Percentiles rank a stretch among this genome's conserved stretches.
Conservation (phyloP, 192 early-diverging fungal genomes). For the Globomyces pollinis-pini region DNA sequence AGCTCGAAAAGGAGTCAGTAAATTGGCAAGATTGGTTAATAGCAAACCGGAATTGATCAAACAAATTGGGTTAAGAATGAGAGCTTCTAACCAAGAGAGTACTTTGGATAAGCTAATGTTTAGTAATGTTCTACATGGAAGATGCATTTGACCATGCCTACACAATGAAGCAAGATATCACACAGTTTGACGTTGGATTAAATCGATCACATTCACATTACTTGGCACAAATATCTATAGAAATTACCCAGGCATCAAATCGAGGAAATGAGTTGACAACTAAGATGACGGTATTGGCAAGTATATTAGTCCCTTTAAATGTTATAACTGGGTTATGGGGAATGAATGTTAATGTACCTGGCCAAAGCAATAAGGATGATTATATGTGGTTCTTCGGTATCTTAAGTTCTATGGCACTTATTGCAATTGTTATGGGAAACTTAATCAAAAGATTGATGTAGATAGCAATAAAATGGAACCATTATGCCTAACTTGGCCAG, state of each 20-base stretch:
- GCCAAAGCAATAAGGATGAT: slow-evolving; percentile 26
- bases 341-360: slow-evolving; percentile 44
- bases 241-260: not conserved
- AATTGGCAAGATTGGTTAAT: not conserved
- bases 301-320: not conserved
- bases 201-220: not conserved
- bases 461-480: too few relatives aligned
- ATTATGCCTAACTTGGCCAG: too few relatives aligned
- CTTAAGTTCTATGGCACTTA: not conserved
- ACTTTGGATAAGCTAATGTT: too few relatives aligned
- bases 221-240: not conserved
- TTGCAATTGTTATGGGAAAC: not conserved
- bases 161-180: not conserved
- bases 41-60: not conserved
- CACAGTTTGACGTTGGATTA: not conserved
- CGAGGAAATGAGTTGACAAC: not conserved
- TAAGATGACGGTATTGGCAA: not conserved
- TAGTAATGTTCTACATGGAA: not conserved
- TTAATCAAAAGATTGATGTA: not conserved
- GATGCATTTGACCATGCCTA: not conserved
- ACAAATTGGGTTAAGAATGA: not conserved
- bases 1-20: not conserved
- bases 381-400: slow-evolving; percentile 38
- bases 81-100: not conserved
- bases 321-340: slow-evolving; percentile 29